phyloP scores from a whole-genome alignment of 306 rosid genomes.

The Carpinus viminea region DNA sequence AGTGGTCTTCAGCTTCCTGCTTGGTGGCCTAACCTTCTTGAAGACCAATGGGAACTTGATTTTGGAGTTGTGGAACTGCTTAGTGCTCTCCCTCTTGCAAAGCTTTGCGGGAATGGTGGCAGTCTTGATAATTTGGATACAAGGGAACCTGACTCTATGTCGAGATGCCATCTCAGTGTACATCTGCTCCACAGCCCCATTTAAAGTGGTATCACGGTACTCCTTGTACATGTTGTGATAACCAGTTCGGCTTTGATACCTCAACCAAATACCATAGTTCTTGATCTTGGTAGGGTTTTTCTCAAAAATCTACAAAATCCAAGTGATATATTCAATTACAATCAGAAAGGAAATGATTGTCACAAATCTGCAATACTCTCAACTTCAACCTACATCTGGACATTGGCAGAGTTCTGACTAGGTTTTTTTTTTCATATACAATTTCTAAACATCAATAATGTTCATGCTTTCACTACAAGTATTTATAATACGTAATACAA shows the following conservation, averaged over 20 bases:
- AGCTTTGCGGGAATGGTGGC: conserved; percentile 81
- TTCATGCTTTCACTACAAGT: background rate
- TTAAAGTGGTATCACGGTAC: conserved; percentile 83
- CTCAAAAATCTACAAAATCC: conserved; percentile 68
- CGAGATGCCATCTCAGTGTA: conserved; percentile 92
- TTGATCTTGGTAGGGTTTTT: conserved; percentile 83
- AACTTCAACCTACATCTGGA: background rate
- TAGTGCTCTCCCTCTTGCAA: conserved; percentile 92
- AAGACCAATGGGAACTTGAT: conserved; percentile 87
- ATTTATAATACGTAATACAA: background rate
- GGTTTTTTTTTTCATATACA: background rate
- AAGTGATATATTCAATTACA: background rate
- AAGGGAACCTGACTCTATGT: conserved; percentile 83
- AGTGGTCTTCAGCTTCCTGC: conserved; percentile 86
- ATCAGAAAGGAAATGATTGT: background rate
- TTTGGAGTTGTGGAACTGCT: conserved; percentile 83
- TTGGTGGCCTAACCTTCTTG: conserved; percentile 82
- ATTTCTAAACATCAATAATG: background rate
- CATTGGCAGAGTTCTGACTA: background rate
- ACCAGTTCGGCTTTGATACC: conserved; percentile 89
- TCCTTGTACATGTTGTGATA: conserved; percentile 97
- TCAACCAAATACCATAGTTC: conserved; percentile 85
- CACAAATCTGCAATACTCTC: background rate
- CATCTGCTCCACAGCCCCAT: conserved; percentile 78
- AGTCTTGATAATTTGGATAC: conserved; percentile 88